Conservation (phyloP, 331 rosid genomes). For the Malus hybrid region DNA sequence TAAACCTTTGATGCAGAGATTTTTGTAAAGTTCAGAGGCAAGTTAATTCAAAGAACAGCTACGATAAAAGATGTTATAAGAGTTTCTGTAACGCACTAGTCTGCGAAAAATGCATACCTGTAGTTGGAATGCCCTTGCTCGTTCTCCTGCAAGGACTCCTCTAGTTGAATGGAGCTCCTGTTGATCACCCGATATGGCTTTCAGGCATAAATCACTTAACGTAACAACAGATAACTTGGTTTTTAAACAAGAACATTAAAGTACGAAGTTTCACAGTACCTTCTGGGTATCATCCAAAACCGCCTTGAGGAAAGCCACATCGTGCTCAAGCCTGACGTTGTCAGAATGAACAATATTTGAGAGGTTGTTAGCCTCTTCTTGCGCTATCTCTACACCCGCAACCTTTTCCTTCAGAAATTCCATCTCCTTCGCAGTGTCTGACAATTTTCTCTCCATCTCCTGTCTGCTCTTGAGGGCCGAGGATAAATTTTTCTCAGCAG, state of each 20-base stretch:
- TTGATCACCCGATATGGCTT: slow-evolving; percentile 6
- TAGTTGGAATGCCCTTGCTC: slow-evolving; percentile 85
- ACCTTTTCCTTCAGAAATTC: slow-evolving; percentile 73
- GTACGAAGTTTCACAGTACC: slow-evolving; percentile 28
- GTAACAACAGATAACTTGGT: neutral
- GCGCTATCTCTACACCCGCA: slow-evolving; percentile 63
- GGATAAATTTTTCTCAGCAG: slow-evolving; percentile 62
- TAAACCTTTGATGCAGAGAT: neutral
- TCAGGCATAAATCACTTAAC: neutral
- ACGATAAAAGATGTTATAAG: neutral
- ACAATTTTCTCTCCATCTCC: slow-evolving; percentile 67
- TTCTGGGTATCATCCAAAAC: slow-evolving; percentile 91
- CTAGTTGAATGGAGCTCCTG: slow-evolving; percentile 94
- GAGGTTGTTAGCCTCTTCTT: slow-evolving; percentile 78
- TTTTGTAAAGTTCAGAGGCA: neutral
- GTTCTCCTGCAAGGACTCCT: slow-evolving; percentile 89
- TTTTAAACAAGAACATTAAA: neutral
- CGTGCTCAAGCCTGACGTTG: slow-evolving; percentile 93
- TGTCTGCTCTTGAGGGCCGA: slow-evolving; percentile 62
- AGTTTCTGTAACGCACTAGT: neutral
- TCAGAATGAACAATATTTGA: slow-evolving; percentile 88
- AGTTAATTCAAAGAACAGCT: neutral
- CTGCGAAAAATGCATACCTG: slow-evolving; percentile 41
- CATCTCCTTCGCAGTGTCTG: slow-evolving; percentile 49
- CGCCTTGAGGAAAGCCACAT: slow-evolving; percentile 97